phyloP scores from a whole-genome alignment of 2,329 filamentous ascomycete genomes.

The Pseudogymnoascus sp. region DNA sequence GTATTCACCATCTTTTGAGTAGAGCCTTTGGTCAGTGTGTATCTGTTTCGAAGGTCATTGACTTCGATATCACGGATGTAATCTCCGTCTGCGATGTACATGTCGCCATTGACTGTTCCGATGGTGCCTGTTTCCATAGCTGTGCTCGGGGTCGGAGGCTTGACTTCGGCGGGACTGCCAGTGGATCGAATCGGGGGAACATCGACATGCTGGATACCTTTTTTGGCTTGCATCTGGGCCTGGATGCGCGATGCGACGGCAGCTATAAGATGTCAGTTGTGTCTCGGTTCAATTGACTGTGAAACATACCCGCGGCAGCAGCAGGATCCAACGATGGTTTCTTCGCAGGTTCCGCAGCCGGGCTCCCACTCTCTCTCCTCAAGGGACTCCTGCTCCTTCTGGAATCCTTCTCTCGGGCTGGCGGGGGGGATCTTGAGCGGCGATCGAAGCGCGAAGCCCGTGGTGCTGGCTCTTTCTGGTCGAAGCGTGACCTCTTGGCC shows the following conservation, averaged over 20 bases:
- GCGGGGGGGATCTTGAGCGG: slow-evolving; percentile 74
- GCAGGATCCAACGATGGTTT: slow-evolving; percentile 55
- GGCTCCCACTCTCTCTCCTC: slow-evolving; percentile 25
- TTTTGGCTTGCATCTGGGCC: slow-evolving; percentile 74
- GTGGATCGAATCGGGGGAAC: slow-evolving; percentile 69
- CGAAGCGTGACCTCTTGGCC: slow-evolving; percentile 84
- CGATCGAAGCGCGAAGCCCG: slow-evolving; percentile 78
- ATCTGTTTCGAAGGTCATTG: slow-evolving; percentile 94
- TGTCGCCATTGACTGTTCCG: slow-evolving; percentile 63
- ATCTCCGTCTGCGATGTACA: slow-evolving; percentile 93
- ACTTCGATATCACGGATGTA: slow-evolving; percentile 99
- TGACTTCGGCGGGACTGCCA: slow-evolving; percentile 21
- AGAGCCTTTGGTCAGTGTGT: slow-evolving; percentile 91
- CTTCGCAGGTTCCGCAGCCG: slow-evolving; percentile 29
- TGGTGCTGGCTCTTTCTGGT: slow-evolving; percentile 78
- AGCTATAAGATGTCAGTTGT: slow-evolving; percentile 38
- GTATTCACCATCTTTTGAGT: slow-evolving; percentile 99
- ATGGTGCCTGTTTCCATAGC: slow-evolving; percentile 28
- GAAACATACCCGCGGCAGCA: slow-evolving; percentile 62
- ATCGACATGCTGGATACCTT: slow-evolving; percentile 83
- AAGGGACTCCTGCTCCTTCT: slow-evolving; percentile 69
- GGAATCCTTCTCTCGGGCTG: slow-evolving; percentile 54
- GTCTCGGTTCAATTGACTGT: slow-evolving; percentile 7
- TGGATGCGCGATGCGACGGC: slow-evolving; percentile 86
- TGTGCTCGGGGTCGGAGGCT: slow-evolving; percentile 11